Percentiles rank a stretch among this genome's conserved stretches.
Conservation (phyloP, 495 filamentous ascomycete genomes). For the Peziza echinospora region DNA sequence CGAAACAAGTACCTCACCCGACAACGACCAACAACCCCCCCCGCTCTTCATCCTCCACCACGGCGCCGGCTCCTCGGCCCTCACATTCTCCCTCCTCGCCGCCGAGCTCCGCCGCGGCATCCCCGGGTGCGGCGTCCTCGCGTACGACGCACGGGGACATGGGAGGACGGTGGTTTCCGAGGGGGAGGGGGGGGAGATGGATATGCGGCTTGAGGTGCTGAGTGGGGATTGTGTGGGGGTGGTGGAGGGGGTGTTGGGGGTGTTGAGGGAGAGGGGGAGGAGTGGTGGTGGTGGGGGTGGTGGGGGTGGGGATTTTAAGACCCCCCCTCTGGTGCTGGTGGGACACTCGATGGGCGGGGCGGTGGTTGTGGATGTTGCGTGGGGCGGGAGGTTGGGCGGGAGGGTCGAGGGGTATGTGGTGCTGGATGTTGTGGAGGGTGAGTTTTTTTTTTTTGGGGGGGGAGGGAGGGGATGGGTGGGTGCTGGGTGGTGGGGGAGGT, state of each 20-base stretch:
- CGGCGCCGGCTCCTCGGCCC: constrained; percentile 69
- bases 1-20: constrained; percentile 25
- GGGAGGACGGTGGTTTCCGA: constrained; percentile 41
- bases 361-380: constrained; percentile 69
- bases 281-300: constrained; percentile 31
- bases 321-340: constrained; percentile 61
- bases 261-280: neutral
- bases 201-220: constrained; percentile 47
- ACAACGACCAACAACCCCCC: constrained; percentile 30
- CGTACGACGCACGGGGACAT: constrained; percentile 68
- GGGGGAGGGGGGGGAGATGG: too few species aligned
- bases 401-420: constrained; percentile 70
- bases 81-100: constrained; percentile 67
- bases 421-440: constrained; percentile 84
- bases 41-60: constrained; percentile 82
- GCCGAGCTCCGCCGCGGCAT: constrained; percentile 54
- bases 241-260: constrained; percentile 27
- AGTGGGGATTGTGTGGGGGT: constrained; percentile 50
- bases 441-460: too few species aligned
- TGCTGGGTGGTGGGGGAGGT: too few species aligned
- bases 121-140: constrained; percentile 63
- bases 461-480: too few species aligned
- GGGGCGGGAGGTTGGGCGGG: constrained; percentile 37
- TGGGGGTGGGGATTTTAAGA: constrained; percentile 43
- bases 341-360: constrained; percentile 96